A percentile compares a stretch with the other conserved stretches of the same genome.
phyloP scores from a whole-genome alignment of 352 stramenopile genomes.

The Phytopythium montanum region DNA sequence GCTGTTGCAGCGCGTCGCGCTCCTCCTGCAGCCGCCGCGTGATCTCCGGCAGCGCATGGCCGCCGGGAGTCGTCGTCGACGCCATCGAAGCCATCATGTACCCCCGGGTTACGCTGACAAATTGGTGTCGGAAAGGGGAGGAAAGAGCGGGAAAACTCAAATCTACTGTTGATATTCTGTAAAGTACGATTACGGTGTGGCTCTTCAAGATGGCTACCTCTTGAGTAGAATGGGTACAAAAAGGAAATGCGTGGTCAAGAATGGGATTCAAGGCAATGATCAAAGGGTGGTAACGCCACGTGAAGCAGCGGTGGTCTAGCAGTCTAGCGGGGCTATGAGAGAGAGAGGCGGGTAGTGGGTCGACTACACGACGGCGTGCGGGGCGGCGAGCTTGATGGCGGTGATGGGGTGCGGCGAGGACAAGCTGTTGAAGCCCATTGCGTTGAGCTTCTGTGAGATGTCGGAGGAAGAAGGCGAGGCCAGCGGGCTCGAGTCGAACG shows the following conservation, averaged over 20 bases:
- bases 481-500: conserved; percentile 10
- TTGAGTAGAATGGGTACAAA: background rate
- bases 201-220: background rate
- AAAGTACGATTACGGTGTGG: background rate
- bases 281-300: background rate
- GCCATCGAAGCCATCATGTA: background rate
- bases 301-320: background rate
- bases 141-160: conserved; percentile 5
- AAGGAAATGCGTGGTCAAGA: background rate
- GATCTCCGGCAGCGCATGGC: conserved; percentile 40
- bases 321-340: background rate
- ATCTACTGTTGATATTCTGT: background rate
- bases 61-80: conserved; percentile 7
- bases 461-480: background rate
- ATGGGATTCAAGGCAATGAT: background rate
- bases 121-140: background rate
- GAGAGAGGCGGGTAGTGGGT: background rate
- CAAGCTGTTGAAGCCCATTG: background rate
- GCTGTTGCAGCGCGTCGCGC: conserved; percentile 37
- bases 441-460: conserved; percentile 1
- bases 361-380: conserved; percentile 3
- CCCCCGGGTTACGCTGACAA: background rate
- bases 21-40: conserved; percentile 64
- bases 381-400: conserved; percentile 4
- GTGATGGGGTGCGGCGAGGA: background rate